Conservation (phyloP, 2,329 filamentous ascomycete genomes). For the Corynespora cassiicola region DNA sequence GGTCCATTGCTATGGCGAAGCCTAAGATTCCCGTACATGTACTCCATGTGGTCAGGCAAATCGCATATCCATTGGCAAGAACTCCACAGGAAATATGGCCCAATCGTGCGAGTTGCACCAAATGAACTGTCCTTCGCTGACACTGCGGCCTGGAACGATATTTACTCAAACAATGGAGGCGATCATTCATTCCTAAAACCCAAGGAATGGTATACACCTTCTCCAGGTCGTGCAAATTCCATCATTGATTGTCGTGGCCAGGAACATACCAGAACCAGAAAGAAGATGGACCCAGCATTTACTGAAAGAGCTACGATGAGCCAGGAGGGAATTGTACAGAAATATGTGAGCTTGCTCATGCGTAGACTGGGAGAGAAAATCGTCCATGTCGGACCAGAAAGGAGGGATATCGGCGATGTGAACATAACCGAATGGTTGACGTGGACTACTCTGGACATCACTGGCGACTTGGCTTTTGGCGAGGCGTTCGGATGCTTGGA, state of each 20-base stretch:
- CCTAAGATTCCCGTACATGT: slow-evolving; percentile 75
- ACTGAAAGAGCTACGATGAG: slow-evolving; percentile 41
- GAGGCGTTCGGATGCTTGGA: slow-evolving; percentile 11
- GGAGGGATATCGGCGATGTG: slow-evolving; percentile 3
- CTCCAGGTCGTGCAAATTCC: no score
- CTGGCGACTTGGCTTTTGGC: slow-evolving; percentile 14
- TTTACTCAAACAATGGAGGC: slow-evolving; percentile 55
- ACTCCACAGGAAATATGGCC: slow-evolving; percentile 74
- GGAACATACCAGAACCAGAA: no score
- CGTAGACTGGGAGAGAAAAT: slow-evolving; percentile 22
- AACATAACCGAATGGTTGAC: slow-evolving; percentile 13
- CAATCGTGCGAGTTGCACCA: slow-evolving; percentile 77
- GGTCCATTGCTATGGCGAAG: slow-evolving; percentile 72
- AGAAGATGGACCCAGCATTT: slow-evolving; percentile 41
- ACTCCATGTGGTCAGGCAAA: no score
- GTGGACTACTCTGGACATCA: slow-evolving; percentile 11
- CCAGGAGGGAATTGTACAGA: slow-evolving; percentile 42
- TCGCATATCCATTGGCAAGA: slow-evolving; percentile 75
- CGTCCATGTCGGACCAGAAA: background rate
- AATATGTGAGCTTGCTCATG: slow-evolving; percentile 43
- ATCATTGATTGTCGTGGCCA: no score
- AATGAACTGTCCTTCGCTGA: slow-evolving; percentile 81
- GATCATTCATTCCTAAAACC: no score
- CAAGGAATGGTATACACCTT: no score
- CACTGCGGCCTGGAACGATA: slow-evolving; percentile 56